Percentiles rank a stretch among this genome's conserved stretches.
Evolutionary conservation across 805 yeast genomes (phyloP).

Genomic region (Cyberlindnera mycetangii): DNA sequence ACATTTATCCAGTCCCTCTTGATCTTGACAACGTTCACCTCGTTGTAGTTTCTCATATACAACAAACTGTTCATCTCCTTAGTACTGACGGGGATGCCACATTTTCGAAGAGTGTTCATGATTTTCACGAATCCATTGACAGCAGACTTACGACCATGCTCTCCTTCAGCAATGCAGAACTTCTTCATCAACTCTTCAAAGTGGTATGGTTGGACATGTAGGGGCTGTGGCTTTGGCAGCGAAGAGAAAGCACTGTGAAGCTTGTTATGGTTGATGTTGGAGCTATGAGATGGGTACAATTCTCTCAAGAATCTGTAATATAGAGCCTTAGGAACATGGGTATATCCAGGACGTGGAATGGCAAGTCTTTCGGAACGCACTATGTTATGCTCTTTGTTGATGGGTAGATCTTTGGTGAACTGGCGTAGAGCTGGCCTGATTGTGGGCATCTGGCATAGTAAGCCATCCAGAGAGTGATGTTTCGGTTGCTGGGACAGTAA

Average conservation of each 20-base stretch:
- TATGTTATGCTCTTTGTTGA: constrained; percentile 6
- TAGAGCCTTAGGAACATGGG: constrained; percentile 4
- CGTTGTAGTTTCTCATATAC: constrained; percentile 16
- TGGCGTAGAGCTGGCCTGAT: not conserved
- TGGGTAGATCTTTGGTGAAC: constrained; percentile 9
- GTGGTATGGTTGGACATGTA: constrained; percentile 28
- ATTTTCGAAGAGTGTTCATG: constrained; percentile 24
- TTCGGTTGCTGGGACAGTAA: constrained; percentile 1
- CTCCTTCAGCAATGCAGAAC: constrained; percentile 19
- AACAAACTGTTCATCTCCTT: constrained; percentile 30
- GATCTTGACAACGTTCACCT: constrained; percentile 3
- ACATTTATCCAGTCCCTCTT: constrained; percentile 9
- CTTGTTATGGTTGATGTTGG: constrained; percentile 10
- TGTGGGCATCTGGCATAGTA: not conserved
- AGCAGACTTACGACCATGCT: constrained; percentile 4
- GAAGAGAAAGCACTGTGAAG: constrained; percentile 25
- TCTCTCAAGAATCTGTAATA: constrained; percentile 25
- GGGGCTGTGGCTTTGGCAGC: constrained; percentile 34
- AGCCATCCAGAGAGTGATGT: constrained; percentile 2
- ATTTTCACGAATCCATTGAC: not conserved
- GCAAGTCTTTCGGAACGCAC: constrained; percentile 1
- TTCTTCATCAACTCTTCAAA: constrained; percentile 30
- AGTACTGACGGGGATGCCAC: constrained; percentile 30
- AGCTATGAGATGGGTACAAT: constrained; percentile 17
- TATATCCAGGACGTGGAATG: constrained; percentile 11